Evolutionary conservation across 805 yeast genomes (phyloP), one percentile per base, ranked within the genome.

Genomic region (Vanderwaltozyma polyspora): DNA sequence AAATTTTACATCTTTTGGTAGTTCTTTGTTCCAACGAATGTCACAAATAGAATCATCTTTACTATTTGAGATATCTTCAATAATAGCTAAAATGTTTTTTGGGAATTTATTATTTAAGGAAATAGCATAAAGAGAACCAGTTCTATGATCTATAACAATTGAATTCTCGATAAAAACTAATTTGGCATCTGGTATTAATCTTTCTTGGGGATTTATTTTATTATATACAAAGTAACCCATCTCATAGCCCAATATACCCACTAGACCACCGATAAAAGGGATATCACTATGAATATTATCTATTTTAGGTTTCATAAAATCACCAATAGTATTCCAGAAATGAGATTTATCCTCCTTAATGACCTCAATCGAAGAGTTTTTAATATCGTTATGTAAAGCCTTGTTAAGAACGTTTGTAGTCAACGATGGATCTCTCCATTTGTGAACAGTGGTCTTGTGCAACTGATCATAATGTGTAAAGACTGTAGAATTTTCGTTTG

Each of bases 181-280:
- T 44, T 79, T 80, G 17, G 85, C 71, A 55, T 84, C 95, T 0
- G 94, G 89, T 3, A 72, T 67, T 6, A 32, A 25, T 10, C 19
- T 6, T 16, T 30, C 32, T 17, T 40, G 51, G 2, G 48, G 50
- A 1, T 73, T 63, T 8, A 30, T 8, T 3, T 68, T 41, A 23
- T 67, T 62, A 6, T 34, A 19, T 2, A 66, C 48, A 33, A 65
- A 67, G 18, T 70, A 69, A 1, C 94, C 94, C 59, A 82, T 89
- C 53, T 89, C 98, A 52, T 91, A 91, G 0, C 94, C 79, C 9
- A 91, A 56, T 28, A 79, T 64, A 4, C 99, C 99, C 35, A 87
- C 63, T 22, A 83, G 66, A 0, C 99, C 99, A n/a, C 98, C 97
- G 37, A 75, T 62, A 48, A 91, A 91, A 1, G 95, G 94, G 14